Percentiles rank a stretch among this genome's conserved stretches.
Evolutionary conservation across 257 asterid genomes (phyloP).

Genomic region (Nicotiana sylvestris): DNA sequence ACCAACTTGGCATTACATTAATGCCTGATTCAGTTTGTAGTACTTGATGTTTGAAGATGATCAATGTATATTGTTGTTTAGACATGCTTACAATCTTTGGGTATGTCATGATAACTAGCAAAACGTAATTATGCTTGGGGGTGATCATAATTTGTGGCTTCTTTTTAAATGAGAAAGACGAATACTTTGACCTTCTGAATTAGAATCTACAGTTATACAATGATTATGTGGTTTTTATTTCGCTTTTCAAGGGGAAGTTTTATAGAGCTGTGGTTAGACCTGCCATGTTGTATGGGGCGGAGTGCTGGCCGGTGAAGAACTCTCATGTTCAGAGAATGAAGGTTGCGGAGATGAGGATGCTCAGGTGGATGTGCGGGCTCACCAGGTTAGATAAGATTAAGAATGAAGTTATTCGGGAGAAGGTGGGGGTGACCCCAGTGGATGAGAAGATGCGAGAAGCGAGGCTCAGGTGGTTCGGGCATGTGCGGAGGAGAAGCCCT

Average conservation of each 20-base stretch:
- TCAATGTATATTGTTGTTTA: background rate
- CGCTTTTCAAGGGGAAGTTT: background rate
- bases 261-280: no score
- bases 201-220: background rate
- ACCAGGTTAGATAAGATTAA: no score
- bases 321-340: no score
- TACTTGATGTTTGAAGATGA: slow-evolving; percentile 6
- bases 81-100: background rate
- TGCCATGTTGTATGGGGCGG: no score
- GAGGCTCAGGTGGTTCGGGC: no score
- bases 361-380: no score
- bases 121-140: background rate
- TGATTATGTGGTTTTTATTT: background rate
- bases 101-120: background rate
- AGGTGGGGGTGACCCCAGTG: no score
- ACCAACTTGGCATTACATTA: background rate
- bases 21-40: background rate
- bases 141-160: background rate
- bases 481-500: no score
- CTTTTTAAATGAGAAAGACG: background rate
- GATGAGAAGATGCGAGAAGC: no score
- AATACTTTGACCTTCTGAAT: background rate
- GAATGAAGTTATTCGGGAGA: no score
- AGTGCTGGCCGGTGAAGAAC: no score
- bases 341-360: no score